Evolutionary conservation across 2,329 filamentous ascomycete genomes (phyloP), one percentile per base, ranked within the genome.

Genomic region (Nothomitra cinnamomea): DNA sequence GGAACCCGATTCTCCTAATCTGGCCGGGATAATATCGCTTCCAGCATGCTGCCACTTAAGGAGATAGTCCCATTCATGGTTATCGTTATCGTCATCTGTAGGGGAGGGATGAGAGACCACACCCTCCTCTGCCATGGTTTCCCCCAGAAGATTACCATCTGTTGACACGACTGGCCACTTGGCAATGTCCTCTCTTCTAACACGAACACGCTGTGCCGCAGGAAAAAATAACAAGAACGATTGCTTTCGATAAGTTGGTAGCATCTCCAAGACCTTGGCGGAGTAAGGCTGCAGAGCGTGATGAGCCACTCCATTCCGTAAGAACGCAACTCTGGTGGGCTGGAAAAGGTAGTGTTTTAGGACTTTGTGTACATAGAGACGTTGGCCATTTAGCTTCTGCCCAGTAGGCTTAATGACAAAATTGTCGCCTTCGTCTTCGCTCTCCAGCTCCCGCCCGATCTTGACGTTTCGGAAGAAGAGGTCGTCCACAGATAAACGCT

Each of bases 361-460:
- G 0, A 63, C 59, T 3, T 59, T 63, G 53, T 71, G 60, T 2
- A 73, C 69, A 53, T 71, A 74, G 1, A 69, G 59, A 42, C 71
- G 68, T 32, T 68, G 70, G 0, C 73, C 75, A 22, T 25, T 41
- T 24, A 24, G 22, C 8, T 40, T 43, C 52, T 7, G 38, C 1
- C 32, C 19, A n/a, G 6, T 21, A 15, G 40, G 19, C 35, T 7
- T 36, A 17, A 53, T 48, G 40, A 52, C 19, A 49, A 35, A 32
- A 35, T 35, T 38, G 1, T 32, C 22, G 28, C 28, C 36, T 45
- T 52, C 52, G n/a, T 3, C 12, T 13, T 53, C 52, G 19, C 28
- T 15, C 4, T 49, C 36, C 1, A 52, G 32, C 21, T 40, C 50
- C n/a, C 19, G 35, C 13, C 52, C 52, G 22, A 38, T 38, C 1